A percentile compares a stretch with the other conserved stretches of the same genome.
These are phyloP conservation scores for Huntiella abstrusa DNA, from an alignment of 2,329 filamentous ascomycete genomes.

Conservation along the genomic window DNA sequence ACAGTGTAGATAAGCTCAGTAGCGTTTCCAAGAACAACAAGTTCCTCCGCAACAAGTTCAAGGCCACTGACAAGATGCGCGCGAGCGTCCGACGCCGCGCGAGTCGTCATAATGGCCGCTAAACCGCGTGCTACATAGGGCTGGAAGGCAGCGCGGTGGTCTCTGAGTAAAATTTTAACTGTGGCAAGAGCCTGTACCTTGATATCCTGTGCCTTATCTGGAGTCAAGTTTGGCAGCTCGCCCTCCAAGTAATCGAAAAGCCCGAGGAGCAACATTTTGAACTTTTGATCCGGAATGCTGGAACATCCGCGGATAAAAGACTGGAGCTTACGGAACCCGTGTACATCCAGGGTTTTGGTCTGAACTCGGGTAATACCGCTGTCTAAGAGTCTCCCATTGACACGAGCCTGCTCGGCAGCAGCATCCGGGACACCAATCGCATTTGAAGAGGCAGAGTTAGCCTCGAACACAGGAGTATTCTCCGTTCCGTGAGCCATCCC, in stretches of 20 bases:
- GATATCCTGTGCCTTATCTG: constrained; percentile 51
- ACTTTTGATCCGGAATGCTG: constrained; percentile 47
- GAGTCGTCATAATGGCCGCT: constrained; percentile 45
- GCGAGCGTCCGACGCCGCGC: constrained; percentile 46
- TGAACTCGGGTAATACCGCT: constrained; percentile 60
- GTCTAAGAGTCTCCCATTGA: constrained; percentile 44
- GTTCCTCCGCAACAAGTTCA: constrained; percentile 53
- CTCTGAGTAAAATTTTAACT: constrained; percentile 51
- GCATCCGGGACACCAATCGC: background rate
- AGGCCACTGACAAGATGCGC: constrained; percentile 57
- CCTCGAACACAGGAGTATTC: constrained; percentile 40
- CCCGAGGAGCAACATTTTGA: constrained; percentile 46
- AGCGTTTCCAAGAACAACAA: constrained; percentile 46
- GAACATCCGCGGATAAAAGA: constrained; percentile 50
- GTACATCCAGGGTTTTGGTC: constrained; percentile 54
- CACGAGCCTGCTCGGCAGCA: constrained; percentile 30
- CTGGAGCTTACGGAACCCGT: constrained; percentile 63
- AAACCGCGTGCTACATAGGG: constrained; percentile 50
- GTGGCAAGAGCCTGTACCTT: constrained; percentile 59
- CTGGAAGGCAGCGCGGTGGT: constrained; percentile 45
- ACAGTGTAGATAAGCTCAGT: constrained; percentile 39
- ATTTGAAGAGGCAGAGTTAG: constrained; percentile 18
- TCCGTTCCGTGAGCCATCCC: constrained; percentile 35
- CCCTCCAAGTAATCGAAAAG: constrained; percentile 56
- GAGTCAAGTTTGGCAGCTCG: constrained; percentile 30